These are phyloP conservation scores for Rhododendron simsii DNA, from an alignment of 148 eudicot genomes.

Conservation along the genomic window DNA sequence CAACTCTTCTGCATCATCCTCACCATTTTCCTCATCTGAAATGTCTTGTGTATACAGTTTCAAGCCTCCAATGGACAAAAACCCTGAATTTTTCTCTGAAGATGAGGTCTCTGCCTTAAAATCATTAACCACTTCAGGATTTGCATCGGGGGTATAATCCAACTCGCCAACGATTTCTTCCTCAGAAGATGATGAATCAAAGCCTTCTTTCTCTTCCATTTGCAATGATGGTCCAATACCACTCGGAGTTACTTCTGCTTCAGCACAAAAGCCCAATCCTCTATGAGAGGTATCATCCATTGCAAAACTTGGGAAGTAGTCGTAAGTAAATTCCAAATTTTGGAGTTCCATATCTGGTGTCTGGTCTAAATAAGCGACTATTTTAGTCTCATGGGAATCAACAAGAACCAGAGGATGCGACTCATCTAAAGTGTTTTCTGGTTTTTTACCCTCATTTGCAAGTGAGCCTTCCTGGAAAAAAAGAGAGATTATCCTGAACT, in stretches of 20 bases:
- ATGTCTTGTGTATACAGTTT: slow-evolving; percentile 80
- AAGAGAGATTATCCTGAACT: background rate
- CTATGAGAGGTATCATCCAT: slow-evolving; percentile 60
- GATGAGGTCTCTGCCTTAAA: slow-evolving; percentile 27
- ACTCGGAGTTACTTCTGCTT: slow-evolving; percentile 21
- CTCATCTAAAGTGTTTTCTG: slow-evolving; percentile 21
- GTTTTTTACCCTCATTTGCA: slow-evolving; percentile 15
- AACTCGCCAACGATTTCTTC: slow-evolving; percentile 41
- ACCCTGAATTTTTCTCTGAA: slow-evolving; percentile 51
- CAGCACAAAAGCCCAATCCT: slow-evolving; percentile 72
- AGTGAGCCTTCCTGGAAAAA: slow-evolving; percentile 38
- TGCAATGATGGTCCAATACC: slow-evolving; percentile 18
- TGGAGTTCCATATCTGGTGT: slow-evolving; percentile 30
- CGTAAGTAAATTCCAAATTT: slow-evolving; percentile 43
- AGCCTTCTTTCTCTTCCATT: slow-evolving; percentile 30
- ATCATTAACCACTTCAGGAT: slow-evolving; percentile 30
- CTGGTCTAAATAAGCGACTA: slow-evolving; percentile 50
- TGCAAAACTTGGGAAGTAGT: slow-evolving; percentile 46
- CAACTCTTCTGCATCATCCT: slow-evolving; percentile 34
- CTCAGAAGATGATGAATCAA: slow-evolving; percentile 32
- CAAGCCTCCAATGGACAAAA: slow-evolving; percentile 75
- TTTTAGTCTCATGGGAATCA: slow-evolving; percentile 37
- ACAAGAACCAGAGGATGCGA: slow-evolving; percentile 44
- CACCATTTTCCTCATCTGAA: slow-evolving; percentile 50
- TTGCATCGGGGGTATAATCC: slow-evolving; percentile 22